Conservation (phyloP, 257 asterid genomes). For the Fraxinus pennsylvanica region DNA sequence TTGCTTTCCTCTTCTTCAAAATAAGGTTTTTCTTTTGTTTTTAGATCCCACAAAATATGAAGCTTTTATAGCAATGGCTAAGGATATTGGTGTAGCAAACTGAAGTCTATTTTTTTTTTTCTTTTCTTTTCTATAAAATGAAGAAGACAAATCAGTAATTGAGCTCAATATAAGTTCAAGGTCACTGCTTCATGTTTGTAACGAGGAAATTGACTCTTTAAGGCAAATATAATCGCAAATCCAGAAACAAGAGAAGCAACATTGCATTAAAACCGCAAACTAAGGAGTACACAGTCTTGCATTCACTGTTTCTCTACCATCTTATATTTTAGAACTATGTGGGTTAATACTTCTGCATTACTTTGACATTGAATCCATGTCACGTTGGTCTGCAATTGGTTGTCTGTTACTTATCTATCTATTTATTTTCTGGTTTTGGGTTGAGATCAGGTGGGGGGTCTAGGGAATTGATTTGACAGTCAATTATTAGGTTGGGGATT, state of each 20-base stretch:
- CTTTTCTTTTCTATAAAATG: not conserved
- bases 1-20: not conserved
- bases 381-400: not conserved
- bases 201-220: not conserved
- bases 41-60: not conserved
- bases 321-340: not conserved
- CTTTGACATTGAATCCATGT: not conserved
- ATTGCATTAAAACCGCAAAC: not conserved
- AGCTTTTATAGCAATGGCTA: not conserved
- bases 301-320: not conserved
- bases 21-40: not conserved
- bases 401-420: not conserved
- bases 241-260: not conserved
- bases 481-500: not conserved
- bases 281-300: not conserved
- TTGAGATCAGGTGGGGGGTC: not conserved
- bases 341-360: not conserved
- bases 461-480: not conserved
- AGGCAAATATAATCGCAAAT: not conserved
- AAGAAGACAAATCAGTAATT: not conserved
- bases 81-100: not conserved
- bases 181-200: not conserved
- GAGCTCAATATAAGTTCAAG: not conserved
- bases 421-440: not conserved
- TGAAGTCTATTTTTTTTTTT: not conserved